A percentile compares a stretch with the other conserved stretches of the same genome.
Conservation (phyloP, 345 rosid species). For the Melaleuca alternifolia region DNA sequence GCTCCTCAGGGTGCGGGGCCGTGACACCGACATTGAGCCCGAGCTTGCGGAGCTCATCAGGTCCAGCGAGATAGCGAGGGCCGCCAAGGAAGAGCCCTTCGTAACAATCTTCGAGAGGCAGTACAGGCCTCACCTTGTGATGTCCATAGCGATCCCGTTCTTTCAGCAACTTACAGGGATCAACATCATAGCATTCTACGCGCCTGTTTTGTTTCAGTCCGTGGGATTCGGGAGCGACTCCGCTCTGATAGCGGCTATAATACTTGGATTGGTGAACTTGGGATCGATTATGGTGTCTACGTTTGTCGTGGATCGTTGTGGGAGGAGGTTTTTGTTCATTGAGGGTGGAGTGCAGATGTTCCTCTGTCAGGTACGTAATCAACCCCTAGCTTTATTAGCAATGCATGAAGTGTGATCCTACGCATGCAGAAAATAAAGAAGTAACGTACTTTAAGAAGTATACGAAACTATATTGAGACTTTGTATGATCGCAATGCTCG, state of each 20-base stretch:
- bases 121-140: conserved; percentile 62
- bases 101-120: conserved; percentile 49
- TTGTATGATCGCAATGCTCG: too few species aligned
- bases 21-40: conserved; percentile 22
- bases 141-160: conserved; percentile 59
- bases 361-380: conserved; percentile 41
- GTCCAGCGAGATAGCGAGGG: conserved; percentile 33
- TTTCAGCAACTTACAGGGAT: conserved; percentile 81
- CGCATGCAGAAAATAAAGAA: background rate
- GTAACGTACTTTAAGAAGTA: background rate
- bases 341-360: conserved; percentile 61
- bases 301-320: conserved; percentile 52
- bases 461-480: too few species aligned
- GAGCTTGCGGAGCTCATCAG: conserved; percentile 48
- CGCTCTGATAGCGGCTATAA: conserved; percentile 51
- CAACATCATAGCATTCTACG: conserved; percentile 69
- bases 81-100: conserved; percentile 39
- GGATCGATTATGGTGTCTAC: conserved; percentile 49
- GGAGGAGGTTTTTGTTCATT: conserved; percentile 63
- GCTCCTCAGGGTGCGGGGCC: conserved; percentile 38
- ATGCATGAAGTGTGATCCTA: background rate
- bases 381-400: background rate
- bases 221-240: conserved; percentile 65
- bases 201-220: conserved; percentile 66
- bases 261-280: conserved; percentile 66